Evolutionary conservation across 768 basidiomycete genomes (phyloP).

Genomic region (Leccinum imitatum): DNA sequence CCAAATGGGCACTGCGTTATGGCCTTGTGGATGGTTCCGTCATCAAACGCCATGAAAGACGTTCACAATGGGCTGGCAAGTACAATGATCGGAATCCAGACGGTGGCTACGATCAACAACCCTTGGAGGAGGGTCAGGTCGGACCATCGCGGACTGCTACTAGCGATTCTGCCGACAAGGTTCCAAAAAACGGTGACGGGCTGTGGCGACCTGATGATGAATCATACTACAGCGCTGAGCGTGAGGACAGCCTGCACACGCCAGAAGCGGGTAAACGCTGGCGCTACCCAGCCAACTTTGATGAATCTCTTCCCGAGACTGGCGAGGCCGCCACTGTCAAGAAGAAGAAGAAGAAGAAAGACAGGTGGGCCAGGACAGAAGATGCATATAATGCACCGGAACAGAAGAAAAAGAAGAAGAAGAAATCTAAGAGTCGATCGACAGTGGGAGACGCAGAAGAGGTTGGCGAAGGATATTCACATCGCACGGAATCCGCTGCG

Average conservation of each 20-base stretch:
- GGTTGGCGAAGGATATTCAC: conserved; percentile 33
- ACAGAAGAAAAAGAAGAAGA: conserved; percentile 57
- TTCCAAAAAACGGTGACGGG: conserved; percentile 40
- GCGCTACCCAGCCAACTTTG: conserved; percentile 86
- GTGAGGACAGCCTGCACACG: conserved; percentile 37
- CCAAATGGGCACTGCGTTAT: conserved; percentile 91
- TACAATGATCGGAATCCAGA: conserved; percentile 79
- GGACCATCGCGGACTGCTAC: conserved; percentile 15
- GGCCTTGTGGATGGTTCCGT: conserved; percentile 84
- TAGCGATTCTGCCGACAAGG: conserved; percentile 9
- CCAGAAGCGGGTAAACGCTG: conserved; percentile 52
- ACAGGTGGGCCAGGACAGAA: conserved; percentile 84
- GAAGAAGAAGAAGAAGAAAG: conserved; percentile 74
- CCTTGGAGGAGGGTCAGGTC: conserved; percentile 80
- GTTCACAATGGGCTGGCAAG: conserved; percentile 84
- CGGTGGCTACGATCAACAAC: conserved; percentile 67
- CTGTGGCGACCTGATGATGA: conserved; percentile 80
- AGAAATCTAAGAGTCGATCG: conserved; percentile 54
- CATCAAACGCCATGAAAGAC: conserved; percentile 73
- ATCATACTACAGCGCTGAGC: conserved; percentile 57
- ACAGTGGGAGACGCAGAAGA: conserved; percentile 37
- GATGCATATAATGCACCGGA: conserved; percentile 63
- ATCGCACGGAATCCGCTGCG: conserved; percentile 35
- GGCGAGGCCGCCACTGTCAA: conserved; percentile 39
- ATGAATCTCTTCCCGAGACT: conserved; percentile 48